Conservation (phyloP, 495 filamentous ascomycete species). For the Tuber umbilicatum region DNA sequence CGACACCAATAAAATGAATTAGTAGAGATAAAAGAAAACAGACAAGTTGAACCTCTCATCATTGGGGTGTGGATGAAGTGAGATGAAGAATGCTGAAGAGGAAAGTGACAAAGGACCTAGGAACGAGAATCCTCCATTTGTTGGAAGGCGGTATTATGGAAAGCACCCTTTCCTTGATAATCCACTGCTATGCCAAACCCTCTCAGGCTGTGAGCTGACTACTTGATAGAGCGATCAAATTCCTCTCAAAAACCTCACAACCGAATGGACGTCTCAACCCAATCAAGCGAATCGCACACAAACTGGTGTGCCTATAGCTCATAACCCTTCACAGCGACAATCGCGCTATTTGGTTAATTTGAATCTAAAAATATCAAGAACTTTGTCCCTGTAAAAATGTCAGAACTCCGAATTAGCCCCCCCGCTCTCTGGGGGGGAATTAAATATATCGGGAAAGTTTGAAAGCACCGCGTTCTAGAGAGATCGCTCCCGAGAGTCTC, state of each 20-base stretch:
- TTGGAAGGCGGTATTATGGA: constrained; percentile 11
- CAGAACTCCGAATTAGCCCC: too few relatives aligned
- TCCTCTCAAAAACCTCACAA: constrained; percentile 90
- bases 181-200: constrained; percentile 41
- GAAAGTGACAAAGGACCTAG: constrained; percentile 14
- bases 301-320: constrained; percentile 95
- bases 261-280: constrained; percentile 91
- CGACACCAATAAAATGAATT: neutral
- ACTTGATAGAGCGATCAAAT: constrained; percentile 62
- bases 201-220: constrained; percentile 21
- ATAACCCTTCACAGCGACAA: constrained; percentile 73
- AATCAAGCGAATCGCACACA: constrained; percentile 99
- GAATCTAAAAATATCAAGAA: constrained; percentile 94
- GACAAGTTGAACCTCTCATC: too few relatives aligned
- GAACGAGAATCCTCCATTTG: constrained; percentile 5
- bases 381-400: constrained; percentile 65
- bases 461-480: constrained; percentile 91
- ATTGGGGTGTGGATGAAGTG: too few relatives aligned
- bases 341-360: constrained; percentile 76
- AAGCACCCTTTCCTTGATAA: neutral
- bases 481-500: constrained; percentile 85
- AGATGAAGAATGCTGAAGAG: constrained; percentile 10
- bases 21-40: too few relatives aligned
- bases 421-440: neutral
- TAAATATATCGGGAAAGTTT: constrained; percentile 59